Base-by-base conservation (phyloP, 2,329 filamentous ascomycete species). In the Colletotrichum liriopes region DNA sequence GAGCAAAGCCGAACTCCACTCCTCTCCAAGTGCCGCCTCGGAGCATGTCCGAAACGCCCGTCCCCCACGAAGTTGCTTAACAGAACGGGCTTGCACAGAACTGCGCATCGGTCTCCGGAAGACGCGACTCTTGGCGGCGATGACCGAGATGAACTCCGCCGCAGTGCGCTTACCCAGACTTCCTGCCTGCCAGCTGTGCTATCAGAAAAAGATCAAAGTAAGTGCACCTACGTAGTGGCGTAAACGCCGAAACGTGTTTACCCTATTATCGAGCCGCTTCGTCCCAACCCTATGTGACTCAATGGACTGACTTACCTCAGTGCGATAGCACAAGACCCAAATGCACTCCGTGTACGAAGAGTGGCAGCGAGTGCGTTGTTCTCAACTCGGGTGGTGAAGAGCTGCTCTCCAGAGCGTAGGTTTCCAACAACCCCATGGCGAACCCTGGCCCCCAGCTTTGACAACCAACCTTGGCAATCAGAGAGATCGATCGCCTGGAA, bases 321-420 rank as follows among this genome's bases (percentile, higher is more conserved):
- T 81, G 79, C 52, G 80, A 81, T 61, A 79, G 77, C 64, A 69
- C 61, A 37, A 73, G 79, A 11, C 80, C 80, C 2, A 78, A 75
- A 72, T 81, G 80, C 61, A 73, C 72, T 16, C 69, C 75, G 14
- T 82, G 79, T 60, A 67, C 74, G 16, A 78, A 75, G 35, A 76
- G 73, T 41, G 74, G 73, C 1, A 67, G 72, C 16, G 76, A 75
- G 32, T 82, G 80, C 54, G 64, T 80, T 52, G 79, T 79, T 6
- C 65, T 81, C 16, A 75, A 73, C 41, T 65, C 77, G 0, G 75
- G 73, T 23, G 76, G 76, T 9, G 66, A 75, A 14, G 71, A 75
- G 49, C 18, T 74, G 20, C 63, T 80, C n/a, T 74, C 77, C 18
- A 58, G 79, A 67, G 74, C 76, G 71, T 77, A 75, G 20, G 73